Conservation (phyloP, 2,329 filamentous ascomycete genomes). For the Stenocarpella maydis region DNA sequence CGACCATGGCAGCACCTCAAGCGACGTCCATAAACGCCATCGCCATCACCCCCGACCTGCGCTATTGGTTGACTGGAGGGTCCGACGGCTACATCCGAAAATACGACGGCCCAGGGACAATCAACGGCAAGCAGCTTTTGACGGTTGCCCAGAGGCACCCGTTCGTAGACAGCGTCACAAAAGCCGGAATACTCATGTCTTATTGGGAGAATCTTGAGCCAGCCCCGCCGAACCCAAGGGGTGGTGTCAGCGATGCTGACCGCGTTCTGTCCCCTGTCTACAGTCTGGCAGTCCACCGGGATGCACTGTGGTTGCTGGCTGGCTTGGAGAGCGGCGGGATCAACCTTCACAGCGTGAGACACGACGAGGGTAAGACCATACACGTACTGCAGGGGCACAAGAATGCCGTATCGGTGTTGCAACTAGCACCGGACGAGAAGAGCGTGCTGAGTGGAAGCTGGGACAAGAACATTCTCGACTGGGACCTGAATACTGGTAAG, state of each 20-base stretch:
- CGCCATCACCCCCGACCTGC: constrained; percentile 89
- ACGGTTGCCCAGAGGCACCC: constrained; percentile 96
- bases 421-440: constrained; percentile 82
- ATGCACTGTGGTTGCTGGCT: constrained; percentile 90
- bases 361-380: constrained; percentile 93
- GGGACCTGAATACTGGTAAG: constrained; percentile 90
- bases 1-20: constrained; percentile 95
- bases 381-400: constrained; percentile 82
- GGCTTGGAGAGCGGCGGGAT: constrained; percentile 91
- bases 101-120: constrained; percentile 93
- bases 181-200: constrained; percentile 91
- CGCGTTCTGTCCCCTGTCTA: constrained; percentile 87
- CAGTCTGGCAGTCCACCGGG: constrained; percentile 88
- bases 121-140: constrained; percentile 91
- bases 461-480: constrained; percentile 94
- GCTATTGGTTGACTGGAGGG: constrained; percentile 94
- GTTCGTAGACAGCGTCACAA: constrained; percentile 96
- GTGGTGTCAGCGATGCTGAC: constrained; percentile 60
- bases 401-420: constrained; percentile 89
- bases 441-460: constrained; percentile 92
- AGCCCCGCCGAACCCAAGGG: constrained; percentile 42
- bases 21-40: constrained; percentile 95
- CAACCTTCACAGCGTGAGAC: constrained; percentile 90
- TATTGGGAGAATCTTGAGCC: constrained; percentile 99
- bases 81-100: constrained; percentile 96